These are phyloP conservation scores for Heracleum sosnowskyi DNA, from an alignment of 129 eudicot species.

Conservation along the genomic window DNA sequence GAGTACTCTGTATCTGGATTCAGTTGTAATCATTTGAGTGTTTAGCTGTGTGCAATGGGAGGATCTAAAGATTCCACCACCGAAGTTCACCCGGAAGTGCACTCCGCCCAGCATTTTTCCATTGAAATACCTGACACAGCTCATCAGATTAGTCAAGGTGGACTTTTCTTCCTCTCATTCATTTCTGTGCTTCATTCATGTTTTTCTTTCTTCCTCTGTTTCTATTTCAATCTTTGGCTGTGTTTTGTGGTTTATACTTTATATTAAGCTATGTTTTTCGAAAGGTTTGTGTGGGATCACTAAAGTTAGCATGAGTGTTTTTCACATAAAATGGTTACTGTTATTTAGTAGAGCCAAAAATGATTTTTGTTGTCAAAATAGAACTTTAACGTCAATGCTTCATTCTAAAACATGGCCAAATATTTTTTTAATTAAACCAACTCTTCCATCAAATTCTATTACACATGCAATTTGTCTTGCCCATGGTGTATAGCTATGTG, in stretches of 20 bases:
- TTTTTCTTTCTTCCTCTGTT: neutral
- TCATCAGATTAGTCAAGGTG: constrained; percentile 77
- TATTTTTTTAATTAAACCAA: neutral
- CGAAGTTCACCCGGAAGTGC: constrained; percentile 12
- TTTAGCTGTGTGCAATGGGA: constrained; percentile 20
- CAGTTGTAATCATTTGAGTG: neutral
- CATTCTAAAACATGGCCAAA: neutral
- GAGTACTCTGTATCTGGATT: neutral
- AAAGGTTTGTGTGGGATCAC: no score
- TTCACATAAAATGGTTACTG: neutral
- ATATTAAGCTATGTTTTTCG: neutral
- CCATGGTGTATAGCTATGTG: no score
- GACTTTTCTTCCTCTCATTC: neutral
- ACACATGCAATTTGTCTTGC: no score
- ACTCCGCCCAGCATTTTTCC: constrained; percentile 20
- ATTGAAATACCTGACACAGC: constrained; percentile 77
- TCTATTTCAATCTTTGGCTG: neutral
- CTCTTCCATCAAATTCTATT: no score
- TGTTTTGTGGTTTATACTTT: neutral
- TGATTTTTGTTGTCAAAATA: neutral
- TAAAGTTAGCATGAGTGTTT: neutral
- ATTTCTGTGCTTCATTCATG: neutral
- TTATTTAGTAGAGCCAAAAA: neutral
- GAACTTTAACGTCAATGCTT: no score
- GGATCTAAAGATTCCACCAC: constrained; percentile 18